Evolutionary conservation across 306 rosid genomes (phyloP), one percentile per base, ranked within the genome.

Genomic region (Inga oerstediana): DNA sequence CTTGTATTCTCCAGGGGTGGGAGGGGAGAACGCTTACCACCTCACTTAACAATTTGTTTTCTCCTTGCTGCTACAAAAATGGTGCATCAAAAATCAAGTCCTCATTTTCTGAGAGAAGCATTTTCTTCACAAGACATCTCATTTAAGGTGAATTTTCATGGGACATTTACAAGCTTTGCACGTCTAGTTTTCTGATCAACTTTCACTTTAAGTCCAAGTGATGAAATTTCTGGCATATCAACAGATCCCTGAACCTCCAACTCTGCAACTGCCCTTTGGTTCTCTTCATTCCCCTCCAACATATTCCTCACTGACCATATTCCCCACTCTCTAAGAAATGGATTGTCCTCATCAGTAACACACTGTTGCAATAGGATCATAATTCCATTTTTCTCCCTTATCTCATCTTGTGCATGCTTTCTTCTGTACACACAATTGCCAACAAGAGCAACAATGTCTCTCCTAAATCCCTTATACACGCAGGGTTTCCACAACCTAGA

Each of bases 241-340:
- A 85, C 93, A 62, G 97, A 81, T 35, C 96, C 91, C 77, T 90
- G 92, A 30, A 92, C 80, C 89, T 92, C 91, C 85, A 91, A 82
- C 79, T 94, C 93, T 68, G 93, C 80, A 81, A 96, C 95, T 11
- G 79, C 88, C 86, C 24, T 88, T 80, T 90, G 88, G 72, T 96
- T 93, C 86, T 95, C 98, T 73, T 84, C 77, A 61, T 91, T 93
- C 7, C 88, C 90, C 83, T 92, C 94, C 78, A 96, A 82, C 85
- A 93, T 65, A 81, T 93, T 92, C 89, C 97, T 93, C 72, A 89
- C 87, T 30, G 82, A 85, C 93, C 97, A 94, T 84, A 91, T 86
- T 59, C 95, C 97, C 94, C 99, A 92, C 84, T 96, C 98, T 87
- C 97, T 96, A 80, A 92, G 66, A 85, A 82, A 96, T 10, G 97